A percentile compares a stretch with the other conserved stretches of the same genome.
Evolutionary conservation across 2,329 filamentous ascomycete genomes (phyloP).

Genomic region (Alternaria sp.): DNA sequence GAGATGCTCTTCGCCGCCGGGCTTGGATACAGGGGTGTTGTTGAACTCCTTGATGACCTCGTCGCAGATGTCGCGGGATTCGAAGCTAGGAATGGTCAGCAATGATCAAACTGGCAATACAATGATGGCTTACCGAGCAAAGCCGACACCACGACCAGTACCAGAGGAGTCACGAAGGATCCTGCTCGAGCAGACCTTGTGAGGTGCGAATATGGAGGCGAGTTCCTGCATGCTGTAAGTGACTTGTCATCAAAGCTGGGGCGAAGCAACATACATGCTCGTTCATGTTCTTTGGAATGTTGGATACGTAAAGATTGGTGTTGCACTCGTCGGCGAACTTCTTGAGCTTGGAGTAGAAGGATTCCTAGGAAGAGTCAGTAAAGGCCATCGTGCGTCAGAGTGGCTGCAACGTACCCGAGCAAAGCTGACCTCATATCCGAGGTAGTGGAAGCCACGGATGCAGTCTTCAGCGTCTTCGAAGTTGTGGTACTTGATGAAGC

Average conservation of each 20-base stretch:
- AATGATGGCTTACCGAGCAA: constrained; percentile 75
- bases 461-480: constrained; percentile 91
- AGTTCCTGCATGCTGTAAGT: constrained; percentile 64
- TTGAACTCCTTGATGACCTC: constrained; percentile 87
- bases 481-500: constrained; percentile 93
- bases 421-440: constrained; percentile 97
- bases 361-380: constrained; percentile 63
- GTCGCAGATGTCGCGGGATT: constrained; percentile 86
- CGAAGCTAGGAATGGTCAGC: constrained; percentile 70
- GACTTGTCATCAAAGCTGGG: neutral
- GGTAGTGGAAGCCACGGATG: constrained; percentile 91
- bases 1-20: constrained; percentile 74
- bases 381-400: neutral
- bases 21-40: constrained; percentile 64
- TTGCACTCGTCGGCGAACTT: constrained; percentile 88
- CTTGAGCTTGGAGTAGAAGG: constrained; percentile 97
- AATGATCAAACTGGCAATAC: neutral
- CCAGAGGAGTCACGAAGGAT: constrained; percentile 92
- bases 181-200: constrained; percentile 88
- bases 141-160: constrained; percentile 94
- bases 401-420: constrained; percentile 70
- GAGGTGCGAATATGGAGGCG: constrained; percentile 77
- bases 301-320: constrained; percentile 97
- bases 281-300: constrained; percentile 88
- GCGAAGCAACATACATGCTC: constrained; percentile 71